Conservation (phyloP, 2,329 filamentous ascomycete genomes). For the Penicillium sclerotigenum region DNA sequence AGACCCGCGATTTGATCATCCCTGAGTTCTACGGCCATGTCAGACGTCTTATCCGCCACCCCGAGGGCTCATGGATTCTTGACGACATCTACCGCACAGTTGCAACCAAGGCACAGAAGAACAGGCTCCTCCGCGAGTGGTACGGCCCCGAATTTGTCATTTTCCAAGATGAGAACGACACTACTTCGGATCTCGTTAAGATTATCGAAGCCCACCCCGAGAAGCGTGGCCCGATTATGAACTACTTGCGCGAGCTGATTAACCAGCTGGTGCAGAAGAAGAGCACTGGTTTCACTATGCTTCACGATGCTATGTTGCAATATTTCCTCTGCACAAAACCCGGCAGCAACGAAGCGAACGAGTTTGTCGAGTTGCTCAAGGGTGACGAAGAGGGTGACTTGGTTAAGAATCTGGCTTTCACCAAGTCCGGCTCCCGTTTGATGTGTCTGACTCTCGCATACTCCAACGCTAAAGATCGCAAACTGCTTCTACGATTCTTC, state of each 20-base stretch:
- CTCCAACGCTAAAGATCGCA: constrained; percentile 87
- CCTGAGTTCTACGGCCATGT: constrained; percentile 94
- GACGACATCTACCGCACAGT: constrained; percentile 93
- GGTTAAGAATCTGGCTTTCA: constrained; percentile 94
- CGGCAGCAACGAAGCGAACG: constrained; percentile 75
- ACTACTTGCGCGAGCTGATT: constrained; percentile 78
- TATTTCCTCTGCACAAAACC: constrained; percentile 80
- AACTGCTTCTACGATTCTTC: constrained; percentile 81
- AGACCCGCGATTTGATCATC: constrained; percentile 83
- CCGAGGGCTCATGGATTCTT: constrained; percentile 94
- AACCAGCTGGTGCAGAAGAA: constrained; percentile 95
- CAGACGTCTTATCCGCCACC: constrained; percentile 88
- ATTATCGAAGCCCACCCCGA: constrained; percentile 76
- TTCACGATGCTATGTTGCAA: constrained; percentile 97
- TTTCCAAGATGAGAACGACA: constrained; percentile 59
- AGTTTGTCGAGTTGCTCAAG: constrained; percentile 87
- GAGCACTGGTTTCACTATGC: constrained; percentile 92
- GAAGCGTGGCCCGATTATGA: constrained; percentile 84
- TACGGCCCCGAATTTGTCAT: constrained; percentile 91
- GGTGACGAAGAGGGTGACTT: constrained; percentile 87
- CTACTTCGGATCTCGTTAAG: constrained; percentile 62
- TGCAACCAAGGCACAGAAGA: constrained; percentile 82
- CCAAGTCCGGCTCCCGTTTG: constrained; percentile 77
- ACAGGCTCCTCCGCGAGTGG: constrained; percentile 84
- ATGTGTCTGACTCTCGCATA: constrained; percentile 79